These are phyloP conservation scores for Dactylellina haptotyla DNA, from an alignment of 2,329 filamentous ascomycete genomes.

Conservation along the genomic window DNA sequence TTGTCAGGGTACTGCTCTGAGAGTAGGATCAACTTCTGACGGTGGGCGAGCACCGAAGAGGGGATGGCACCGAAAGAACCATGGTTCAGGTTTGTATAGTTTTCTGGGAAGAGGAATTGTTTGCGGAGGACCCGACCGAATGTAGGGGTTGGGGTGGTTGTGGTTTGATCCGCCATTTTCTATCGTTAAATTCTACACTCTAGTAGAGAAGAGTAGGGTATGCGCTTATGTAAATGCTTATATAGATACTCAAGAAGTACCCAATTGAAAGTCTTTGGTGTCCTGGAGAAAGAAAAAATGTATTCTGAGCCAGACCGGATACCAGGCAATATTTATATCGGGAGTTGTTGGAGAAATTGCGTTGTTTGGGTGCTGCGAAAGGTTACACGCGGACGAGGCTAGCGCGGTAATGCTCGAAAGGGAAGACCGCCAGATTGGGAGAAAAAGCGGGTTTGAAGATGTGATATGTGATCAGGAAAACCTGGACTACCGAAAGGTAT, in stretches of 20 bases:
- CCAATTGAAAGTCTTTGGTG: too few relatives aligned
- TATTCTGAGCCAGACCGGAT: too few relatives aligned
- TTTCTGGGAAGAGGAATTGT: slow-evolving; percentile 48
- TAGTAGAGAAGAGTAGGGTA: too few relatives aligned
- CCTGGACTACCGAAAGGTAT: too few relatives aligned
- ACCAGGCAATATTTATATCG: too few relatives aligned
- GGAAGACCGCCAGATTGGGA: slow-evolving; percentile 18
- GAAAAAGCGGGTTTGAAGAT: too few relatives aligned
- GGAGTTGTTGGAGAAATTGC: slow-evolving; percentile 32
- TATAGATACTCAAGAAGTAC: too few relatives aligned
- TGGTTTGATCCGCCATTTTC: not conserved
- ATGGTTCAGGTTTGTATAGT: slow-evolving; percentile 47
- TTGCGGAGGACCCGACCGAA: slow-evolving; percentile 42
- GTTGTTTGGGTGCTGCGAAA: slow-evolving; percentile 21
- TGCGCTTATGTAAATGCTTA: too few relatives aligned
- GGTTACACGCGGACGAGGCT: slow-evolving; percentile 45
- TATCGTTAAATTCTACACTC: too few relatives aligned
- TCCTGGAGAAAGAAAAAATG: too few relatives aligned
- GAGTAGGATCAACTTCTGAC: slow-evolving; percentile 73
- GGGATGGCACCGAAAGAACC: slow-evolving; percentile 86
- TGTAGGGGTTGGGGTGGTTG: slow-evolving; percentile 9
- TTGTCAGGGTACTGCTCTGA: slow-evolving; percentile 76
- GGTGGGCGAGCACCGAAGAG: slow-evolving; percentile 68
- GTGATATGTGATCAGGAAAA: too few relatives aligned
- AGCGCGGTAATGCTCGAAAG: slow-evolving; percentile 17